Percentiles rank a stretch among this genome's conserved stretches.
These are phyloP conservation scores for Tricholoma saponaceum DNA, from an alignment of 768 basidiomycete species.

Conservation along the genomic window DNA sequence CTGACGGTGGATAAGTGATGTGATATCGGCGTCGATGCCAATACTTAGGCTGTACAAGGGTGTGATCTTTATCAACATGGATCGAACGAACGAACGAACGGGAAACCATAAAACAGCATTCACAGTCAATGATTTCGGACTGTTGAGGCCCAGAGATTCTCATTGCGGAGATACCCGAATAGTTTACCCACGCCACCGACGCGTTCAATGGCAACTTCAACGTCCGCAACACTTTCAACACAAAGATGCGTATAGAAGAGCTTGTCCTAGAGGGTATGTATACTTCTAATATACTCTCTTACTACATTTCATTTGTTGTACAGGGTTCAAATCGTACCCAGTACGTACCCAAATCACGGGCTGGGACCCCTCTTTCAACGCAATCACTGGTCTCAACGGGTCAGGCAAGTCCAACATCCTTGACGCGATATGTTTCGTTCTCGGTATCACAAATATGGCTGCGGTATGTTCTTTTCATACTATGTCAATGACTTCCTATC, in stretches of 20 bases:
- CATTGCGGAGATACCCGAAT: not conserved
- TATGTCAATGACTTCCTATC: not conserved
- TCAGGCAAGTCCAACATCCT: conserved; percentile 99
- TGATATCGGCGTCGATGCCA: too few relatives aligned
- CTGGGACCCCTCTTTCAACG: conserved; percentile 98
- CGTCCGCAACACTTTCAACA: not conserved
- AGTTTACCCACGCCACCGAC: conserved; percentile 12
- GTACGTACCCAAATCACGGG: conserved; percentile 93
- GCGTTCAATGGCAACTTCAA: conserved; percentile 5
- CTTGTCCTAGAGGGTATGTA: conserved; percentile 82
- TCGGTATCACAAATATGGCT: conserved; percentile 97
- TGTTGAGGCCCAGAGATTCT: too few relatives aligned
- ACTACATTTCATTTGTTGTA: not conserved
- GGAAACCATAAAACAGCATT: too few relatives aligned
- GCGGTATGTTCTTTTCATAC: conserved; percentile 44
- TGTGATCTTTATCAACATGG: too few relatives aligned
- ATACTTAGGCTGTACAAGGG: too few relatives aligned
- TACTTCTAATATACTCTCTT: not conserved
- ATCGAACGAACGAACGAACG: too few relatives aligned
- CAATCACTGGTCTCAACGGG: conserved; percentile 93
- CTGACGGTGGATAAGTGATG: too few relatives aligned
- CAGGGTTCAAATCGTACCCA: conserved; percentile 98
- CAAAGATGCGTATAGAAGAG: conserved; percentile 87
- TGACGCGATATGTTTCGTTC: conserved; percentile 98
- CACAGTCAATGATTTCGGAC: too few relatives aligned